A percentile compares a stretch with the other conserved stretches of the same genome.
phyloP scores from a whole-genome alignment of 2,329 filamentous ascomycete species.

The Ophiostoma piceae region DNA sequence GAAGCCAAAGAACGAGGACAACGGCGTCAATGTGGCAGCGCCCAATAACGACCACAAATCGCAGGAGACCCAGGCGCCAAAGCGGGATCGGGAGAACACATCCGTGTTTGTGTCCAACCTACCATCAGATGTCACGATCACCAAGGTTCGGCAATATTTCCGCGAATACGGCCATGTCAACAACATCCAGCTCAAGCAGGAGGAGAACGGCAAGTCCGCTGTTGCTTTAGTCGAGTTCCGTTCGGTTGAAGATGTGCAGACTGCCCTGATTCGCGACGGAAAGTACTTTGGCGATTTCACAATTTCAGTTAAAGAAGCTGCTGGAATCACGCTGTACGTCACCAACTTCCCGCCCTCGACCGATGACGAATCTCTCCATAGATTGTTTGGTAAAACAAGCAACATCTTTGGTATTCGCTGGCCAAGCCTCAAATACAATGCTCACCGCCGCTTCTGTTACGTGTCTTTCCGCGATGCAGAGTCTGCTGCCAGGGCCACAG shows the following conservation, averaged over 20 bases:
- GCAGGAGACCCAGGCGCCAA: slow-evolving; percentile 42
- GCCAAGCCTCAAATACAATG: slow-evolving; percentile 85
- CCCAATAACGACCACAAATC: slow-evolving; percentile 23
- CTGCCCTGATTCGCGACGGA: slow-evolving; percentile 73
- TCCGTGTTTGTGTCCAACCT: slow-evolving; percentile 77
- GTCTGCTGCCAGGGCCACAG: slow-evolving; percentile 65
- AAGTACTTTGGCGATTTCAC: slow-evolving; percentile 70
- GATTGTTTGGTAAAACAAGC: slow-evolving; percentile 68
- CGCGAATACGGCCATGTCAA: slow-evolving; percentile 82
- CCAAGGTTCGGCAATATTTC: slow-evolving; percentile 81
- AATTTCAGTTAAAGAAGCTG: slow-evolving; percentile 69
- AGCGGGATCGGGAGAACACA: slow-evolving; percentile 85
- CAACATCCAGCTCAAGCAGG: slow-evolving; percentile 62
- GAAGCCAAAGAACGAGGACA: slow-evolving; percentile 53
- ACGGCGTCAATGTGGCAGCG: slow-evolving; percentile 28
- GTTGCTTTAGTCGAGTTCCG: slow-evolving; percentile 83
- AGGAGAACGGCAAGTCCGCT: slow-evolving; percentile 54
- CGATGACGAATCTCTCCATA: slow-evolving; percentile 63
- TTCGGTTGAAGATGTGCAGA: slow-evolving; percentile 69
- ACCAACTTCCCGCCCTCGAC: slow-evolving; percentile 81
- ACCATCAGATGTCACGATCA: slow-evolving; percentile 62
- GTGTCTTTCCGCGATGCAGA: slow-evolving; percentile 71
- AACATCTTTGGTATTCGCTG: slow-evolving; percentile 81
- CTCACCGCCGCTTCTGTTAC: slow-evolving; percentile 89
- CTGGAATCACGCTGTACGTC: slow-evolving; percentile 77